Evolutionary conservation across 2,329 filamentous ascomycete genomes (phyloP).

Genomic region (Trichoderma koningiopsis): DNA sequence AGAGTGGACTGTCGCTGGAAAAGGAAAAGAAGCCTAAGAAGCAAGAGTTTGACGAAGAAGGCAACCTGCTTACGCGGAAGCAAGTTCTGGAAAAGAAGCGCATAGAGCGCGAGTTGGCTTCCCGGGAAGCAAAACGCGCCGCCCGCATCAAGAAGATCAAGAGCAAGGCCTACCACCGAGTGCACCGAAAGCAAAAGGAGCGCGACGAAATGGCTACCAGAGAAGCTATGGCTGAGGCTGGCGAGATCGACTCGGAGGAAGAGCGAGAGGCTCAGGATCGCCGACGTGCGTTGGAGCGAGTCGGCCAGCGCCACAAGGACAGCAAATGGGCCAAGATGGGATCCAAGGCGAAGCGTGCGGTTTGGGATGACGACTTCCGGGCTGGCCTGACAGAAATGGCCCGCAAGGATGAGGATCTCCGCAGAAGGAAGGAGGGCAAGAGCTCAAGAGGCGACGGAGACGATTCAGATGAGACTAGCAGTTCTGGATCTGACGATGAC

Average conservation of each 20-base stretch:
- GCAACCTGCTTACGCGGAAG: constrained; percentile 71
- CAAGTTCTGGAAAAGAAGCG: constrained; percentile 74
- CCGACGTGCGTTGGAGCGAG: constrained; percentile 77
- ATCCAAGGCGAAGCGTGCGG: constrained; percentile 74
- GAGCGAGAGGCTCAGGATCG: constrained; percentile 69
- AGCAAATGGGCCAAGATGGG: constrained; percentile 91
- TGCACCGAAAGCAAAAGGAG: constrained; percentile 76
- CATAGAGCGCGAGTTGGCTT: constrained; percentile 79
- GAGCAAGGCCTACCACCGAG: constrained; percentile 89
- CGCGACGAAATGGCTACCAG: constrained; percentile 56
- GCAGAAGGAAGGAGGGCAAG: constrained; percentile 76
- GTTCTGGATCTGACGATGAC: constrained; percentile 64
- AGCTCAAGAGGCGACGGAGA: constrained; percentile 47
- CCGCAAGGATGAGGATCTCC: constrained; percentile 77
- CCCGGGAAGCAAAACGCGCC: constrained; percentile 82
- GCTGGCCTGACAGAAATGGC: constrained; percentile 79
- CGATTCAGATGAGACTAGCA: constrained; percentile 57
- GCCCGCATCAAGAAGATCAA: constrained; percentile 99
- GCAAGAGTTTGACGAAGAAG: constrained; percentile 67
- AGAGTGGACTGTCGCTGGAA: constrained; percentile 72
- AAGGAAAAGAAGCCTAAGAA: constrained; percentile 52
- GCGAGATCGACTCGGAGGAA: constrained; percentile 65
- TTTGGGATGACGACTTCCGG: constrained; percentile 87
- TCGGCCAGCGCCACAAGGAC: constrained; percentile 81
- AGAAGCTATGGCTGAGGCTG: constrained; percentile 57